Base-by-base conservation (phyloP, 441 rosid genomes). In the Cnidoscolus chayamansa region DNA sequence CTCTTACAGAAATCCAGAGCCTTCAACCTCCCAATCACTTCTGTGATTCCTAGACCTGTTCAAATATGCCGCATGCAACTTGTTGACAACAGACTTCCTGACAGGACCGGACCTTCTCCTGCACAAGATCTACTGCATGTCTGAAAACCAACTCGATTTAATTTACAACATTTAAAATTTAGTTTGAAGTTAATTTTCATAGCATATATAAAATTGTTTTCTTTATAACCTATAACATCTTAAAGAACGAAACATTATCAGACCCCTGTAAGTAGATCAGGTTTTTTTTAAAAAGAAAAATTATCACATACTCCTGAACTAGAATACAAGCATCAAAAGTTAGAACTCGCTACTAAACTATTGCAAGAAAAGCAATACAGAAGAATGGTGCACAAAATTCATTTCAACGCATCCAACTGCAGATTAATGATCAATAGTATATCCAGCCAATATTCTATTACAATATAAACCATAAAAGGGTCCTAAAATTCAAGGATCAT, bases 381-480 rank as follows among this genome's bases (percentile, higher is more conserved):
- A 25, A 19, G 63, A 11, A 64, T 10, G 58, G 48, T 9, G 32
- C 25, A 60, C 68, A 49, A 67, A 68, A 59, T 67, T 13, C 58
- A 73, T 75, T 78, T 74, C 67, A 47, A 63, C 10, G 32, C 70
- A 68, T 40, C 70, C 64, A 76, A 73, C 71, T 53, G 35, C 57
- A 76, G 70, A 56, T 19, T 58, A 66, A 63, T 66, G 74, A 59
- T 70, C 70, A 16, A 12, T 57, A 62, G 56, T 56, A 68, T 72
- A 72, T 59, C 73, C 78, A 72, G 66, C 77, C 77, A 37, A 67
- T 49, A 31, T 66, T 75, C 83, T 67, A 68, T 67, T 84, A 76
- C 83, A 79, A 78, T 72, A 78, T 67, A 76, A 40, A 54, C 70
- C 81, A 64, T 40, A 49, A 59, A 61, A 40, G 50, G 40, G 63